phyloP scores from a whole-genome alignment of 169 alveolate species.

The Cryptosporidium ubiquitum region DNA sequence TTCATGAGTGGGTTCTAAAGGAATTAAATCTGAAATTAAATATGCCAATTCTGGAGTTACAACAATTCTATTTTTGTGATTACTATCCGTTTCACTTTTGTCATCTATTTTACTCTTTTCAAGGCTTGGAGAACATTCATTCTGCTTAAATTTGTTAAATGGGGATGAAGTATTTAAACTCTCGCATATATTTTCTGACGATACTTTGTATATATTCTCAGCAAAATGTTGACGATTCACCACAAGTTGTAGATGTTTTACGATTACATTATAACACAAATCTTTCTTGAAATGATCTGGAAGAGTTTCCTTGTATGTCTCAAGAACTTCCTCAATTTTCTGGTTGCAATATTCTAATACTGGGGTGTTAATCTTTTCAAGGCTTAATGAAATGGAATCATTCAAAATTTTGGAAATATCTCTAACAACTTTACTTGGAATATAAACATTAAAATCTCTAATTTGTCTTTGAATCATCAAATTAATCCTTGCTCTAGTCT shows the following conservation, averaged over 20 bases:
- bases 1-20: conserved; percentile 25
- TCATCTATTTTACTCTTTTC: neutral
- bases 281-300: neutral
- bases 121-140: neutral
- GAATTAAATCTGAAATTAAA: conserved; percentile 54
- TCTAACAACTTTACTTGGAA: neutral
- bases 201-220: conserved; percentile 55
- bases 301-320: neutral
- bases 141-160: neutral
- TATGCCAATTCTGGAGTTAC: conserved; percentile 63
- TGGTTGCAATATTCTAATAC: conserved; percentile 27
- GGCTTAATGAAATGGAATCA: neutral
- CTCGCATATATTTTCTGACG: neutral
- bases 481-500: conserved; percentile 21
- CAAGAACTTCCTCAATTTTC: neutral
- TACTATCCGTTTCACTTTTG: neutral
- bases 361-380: neutral
- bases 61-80: neutral
- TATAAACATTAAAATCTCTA: neutral
- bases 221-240: conserved; percentile 67
- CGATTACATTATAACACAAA: conserved; percentile 47
- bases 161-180: neutral
- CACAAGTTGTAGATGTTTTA: conserved; percentile 16
- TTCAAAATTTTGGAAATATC: neutral
- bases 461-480: conserved; percentile 11